Base-by-base conservation (phyloP, 257 asterid species). In the Solanum chmielewskii region DNA sequence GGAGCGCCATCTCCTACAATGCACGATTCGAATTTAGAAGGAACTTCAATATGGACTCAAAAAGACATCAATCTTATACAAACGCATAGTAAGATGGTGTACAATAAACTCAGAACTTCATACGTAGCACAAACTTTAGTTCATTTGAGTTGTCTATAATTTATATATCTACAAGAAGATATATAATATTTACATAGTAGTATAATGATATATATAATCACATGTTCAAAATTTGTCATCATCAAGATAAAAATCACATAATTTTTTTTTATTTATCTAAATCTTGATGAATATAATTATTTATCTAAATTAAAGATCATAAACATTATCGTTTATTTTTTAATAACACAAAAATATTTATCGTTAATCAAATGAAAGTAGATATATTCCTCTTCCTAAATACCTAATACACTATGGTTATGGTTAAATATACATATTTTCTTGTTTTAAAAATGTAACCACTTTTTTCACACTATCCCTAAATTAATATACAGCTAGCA, bases 1-100 rank as follows among this genome's bases (percentile, higher is more conserved):
- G 0, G 1, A 47, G 2, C 0, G 7, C 0, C 56, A 47, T 0
- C 2, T 2, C 0, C 2, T 15, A 45, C 18, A 47, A 16, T 13
- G 0, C 1, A 0, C 56, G 56, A 47, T 0, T 1, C 56, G 56
- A 47, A 47, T 47, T 47, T 1, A 47, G 6, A 13, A 1, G 56
- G 2, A 1, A 2, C 16, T 45, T 45, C 6, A 12, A 12, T 45
- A 15, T 45, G 52, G 4, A 45, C 52, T 45, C 52, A 44, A 44
- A 11, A 44, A 44, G 4, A 44, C 21, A 9, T 49, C 21, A 2
- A 52, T 52, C 9, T 52, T 52, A 16, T 16, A 52, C 4, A 52
- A 52, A 16, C 7, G 2, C 10, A 52, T 16, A 2, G 2, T 52
- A 52, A 52, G 9, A 52, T 14, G 5, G 20, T 47, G 20, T 47